These are phyloP conservation scores for Solanum neorickii DNA, from an alignment of 257 asterid species.

Conservation along the genomic window DNA sequence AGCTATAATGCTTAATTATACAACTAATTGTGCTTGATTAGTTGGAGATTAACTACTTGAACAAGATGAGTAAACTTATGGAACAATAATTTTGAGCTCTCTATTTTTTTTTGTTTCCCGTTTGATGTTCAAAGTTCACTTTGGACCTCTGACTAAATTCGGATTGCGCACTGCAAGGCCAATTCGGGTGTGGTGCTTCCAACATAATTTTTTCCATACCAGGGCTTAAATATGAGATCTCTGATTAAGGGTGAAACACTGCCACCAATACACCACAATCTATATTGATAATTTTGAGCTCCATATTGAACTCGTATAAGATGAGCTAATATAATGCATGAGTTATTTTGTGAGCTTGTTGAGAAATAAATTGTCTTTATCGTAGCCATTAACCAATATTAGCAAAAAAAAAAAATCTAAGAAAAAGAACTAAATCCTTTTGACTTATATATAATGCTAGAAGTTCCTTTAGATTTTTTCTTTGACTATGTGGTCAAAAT, in stretches of 20 bases:
- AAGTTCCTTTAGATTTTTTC: not conserved
- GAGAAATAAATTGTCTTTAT: not conserved
- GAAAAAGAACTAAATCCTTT: not conserved
- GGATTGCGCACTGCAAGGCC: not conserved
- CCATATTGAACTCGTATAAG: not conserved
- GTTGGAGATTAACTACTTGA: not conserved
- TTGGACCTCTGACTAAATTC: too few relatives aligned
- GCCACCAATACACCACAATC: too few relatives aligned
- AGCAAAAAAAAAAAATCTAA: not conserved
- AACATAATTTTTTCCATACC: too few relatives aligned
- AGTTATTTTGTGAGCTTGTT: not conserved
- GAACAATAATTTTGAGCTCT: not conserved
- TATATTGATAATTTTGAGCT: too few relatives aligned
- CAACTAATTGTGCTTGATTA: not conserved
- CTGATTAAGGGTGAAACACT: too few relatives aligned
- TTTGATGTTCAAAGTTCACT: not conserved
- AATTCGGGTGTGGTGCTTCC: not conserved
- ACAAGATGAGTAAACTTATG: not conserved
- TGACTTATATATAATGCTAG: not conserved
- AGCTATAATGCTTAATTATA: not conserved
- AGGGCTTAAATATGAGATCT: not conserved
- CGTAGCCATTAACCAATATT: not conserved
- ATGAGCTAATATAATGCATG: not conserved
- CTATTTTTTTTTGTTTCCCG: not conserved
- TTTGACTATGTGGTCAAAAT: not conserved